Base-by-base conservation (phyloP, 2,329 filamentous ascomycete genomes). In the Sporothrix humicola region DNA sequence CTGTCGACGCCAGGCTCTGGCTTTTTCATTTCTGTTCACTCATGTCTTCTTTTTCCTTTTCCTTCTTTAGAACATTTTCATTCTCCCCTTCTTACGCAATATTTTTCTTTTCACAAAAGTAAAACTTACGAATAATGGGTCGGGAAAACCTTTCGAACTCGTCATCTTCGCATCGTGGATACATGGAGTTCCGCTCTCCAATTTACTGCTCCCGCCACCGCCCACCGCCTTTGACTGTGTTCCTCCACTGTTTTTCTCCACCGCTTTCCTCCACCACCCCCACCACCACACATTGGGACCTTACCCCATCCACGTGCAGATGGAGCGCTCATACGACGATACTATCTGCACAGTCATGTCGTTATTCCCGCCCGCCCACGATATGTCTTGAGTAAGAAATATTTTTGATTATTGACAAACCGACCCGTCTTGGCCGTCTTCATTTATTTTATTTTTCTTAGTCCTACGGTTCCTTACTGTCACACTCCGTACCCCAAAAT, bases 261-360 rank as follows among this genome's bases (percentile, higher is more conserved):
- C 31, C 2, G 31, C 5, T 31, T 31, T 5, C 31, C 31, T 31
- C 31, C 31, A 31, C 31, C 31, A 5, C 31, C 2, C 5, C 31
- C 31, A 3, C 5, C 31, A 31, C 5, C 31, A 31, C 31, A 31
- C 31, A 31, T 26, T 68, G 63, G 31, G 23, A 50, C 63, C 61
- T 17, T 50, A 12, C 63, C 50, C 63, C 63, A 66, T 66, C 63
- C 44, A 50, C 20, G 63, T 66, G 63, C 63, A 66, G 63, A 50
- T 20, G 44, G 42, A n/a, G 23, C 7, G 0, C 12, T 44, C 20
- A 8, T 61, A 20, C 58, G 37, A 23, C n/a, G 37, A 48, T 31
- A 23, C 44, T 66, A 48, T 66, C 42, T 17, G 42, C 44, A 31
- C 44, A 50, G 12, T 50, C 17, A 13, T 23, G 42, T 37, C 15